Conservation (phyloP, 2,329 filamentous ascomycete species). For the Ilyonectria sp. region DNA sequence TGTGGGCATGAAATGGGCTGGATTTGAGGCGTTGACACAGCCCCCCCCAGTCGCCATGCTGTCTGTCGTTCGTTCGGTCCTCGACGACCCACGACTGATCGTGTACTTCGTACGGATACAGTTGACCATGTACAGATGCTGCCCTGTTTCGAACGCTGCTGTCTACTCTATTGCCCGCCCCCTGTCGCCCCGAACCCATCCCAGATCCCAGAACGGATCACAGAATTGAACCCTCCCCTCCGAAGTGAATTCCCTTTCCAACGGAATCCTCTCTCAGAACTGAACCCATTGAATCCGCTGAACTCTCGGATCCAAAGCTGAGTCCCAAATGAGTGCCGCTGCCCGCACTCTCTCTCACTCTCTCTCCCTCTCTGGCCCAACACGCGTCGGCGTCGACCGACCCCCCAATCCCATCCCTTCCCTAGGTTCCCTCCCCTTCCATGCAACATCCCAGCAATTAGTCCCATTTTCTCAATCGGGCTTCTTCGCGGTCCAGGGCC, state of each 20-base stretch:
- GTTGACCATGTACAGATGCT: too few species aligned
- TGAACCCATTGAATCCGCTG: too few species aligned
- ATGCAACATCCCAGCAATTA: conserved; percentile 23
- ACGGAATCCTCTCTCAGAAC: neutral
- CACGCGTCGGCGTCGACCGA: neutral
- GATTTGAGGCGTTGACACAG: conserved; percentile 1
- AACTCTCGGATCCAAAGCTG: neutral
- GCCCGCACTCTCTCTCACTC: too few species aligned
- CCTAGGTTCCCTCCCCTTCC: conserved; percentile 14
- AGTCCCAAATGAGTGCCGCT: neutral
- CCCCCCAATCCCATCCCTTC: neutral
- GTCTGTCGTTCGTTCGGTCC: neutral
- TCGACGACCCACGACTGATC: too few species aligned
- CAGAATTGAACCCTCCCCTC: neutral
- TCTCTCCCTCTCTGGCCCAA: too few species aligned
- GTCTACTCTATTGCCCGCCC: too few species aligned
- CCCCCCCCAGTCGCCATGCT: neutral
- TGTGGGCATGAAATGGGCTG: conserved; percentile 8
- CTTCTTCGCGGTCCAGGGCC: conserved; percentile 16
- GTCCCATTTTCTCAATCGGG: conserved; percentile 20
- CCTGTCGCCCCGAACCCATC: neutral
- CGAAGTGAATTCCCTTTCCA: too few species aligned
- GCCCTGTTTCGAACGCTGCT: neutral
- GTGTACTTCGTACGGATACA: too few species aligned
- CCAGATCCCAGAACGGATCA: neutral